phyloP scores from a whole-genome alignment of 202 grass and related monocot species.

The Musa balbisiana region DNA sequence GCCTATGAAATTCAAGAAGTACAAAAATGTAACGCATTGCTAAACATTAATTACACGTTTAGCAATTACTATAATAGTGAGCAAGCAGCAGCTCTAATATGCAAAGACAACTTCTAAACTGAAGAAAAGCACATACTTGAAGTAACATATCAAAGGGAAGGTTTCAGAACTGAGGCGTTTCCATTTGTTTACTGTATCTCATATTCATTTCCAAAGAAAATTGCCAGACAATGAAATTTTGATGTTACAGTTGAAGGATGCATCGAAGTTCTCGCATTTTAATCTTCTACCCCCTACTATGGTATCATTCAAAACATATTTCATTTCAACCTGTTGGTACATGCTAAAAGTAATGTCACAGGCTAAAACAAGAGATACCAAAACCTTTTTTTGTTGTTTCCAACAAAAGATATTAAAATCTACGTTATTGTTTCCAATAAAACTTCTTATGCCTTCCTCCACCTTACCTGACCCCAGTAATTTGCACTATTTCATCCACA shows the following conservation, averaged over 20 bases:
- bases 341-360: too few relatives aligned
- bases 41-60: background rate
- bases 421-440: too few relatives aligned
- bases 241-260: background rate
- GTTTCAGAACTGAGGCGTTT: background rate
- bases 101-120: background rate
- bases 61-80: background rate
- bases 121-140: background rate
- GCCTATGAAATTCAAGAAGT: slow-evolving; percentile 29
- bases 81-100: background rate
- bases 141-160: background rate
- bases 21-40: background rate
- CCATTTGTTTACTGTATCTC: background rate
- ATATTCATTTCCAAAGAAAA: background rate
- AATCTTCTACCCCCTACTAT: too few relatives aligned
- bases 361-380: too few relatives aligned
- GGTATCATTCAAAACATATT: too few relatives aligned
- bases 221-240: background rate
- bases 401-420: too few relatives aligned
- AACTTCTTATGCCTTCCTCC: too few relatives aligned
- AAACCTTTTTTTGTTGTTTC: too few relatives aligned
- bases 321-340: too few relatives aligned
- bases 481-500: too few relatives aligned
- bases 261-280: background rate
- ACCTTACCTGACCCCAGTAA: too few relatives aligned